Evolutionary conservation across 805 yeast species (phyloP).

Genomic region (Ogataea chonburiensis): DNA sequence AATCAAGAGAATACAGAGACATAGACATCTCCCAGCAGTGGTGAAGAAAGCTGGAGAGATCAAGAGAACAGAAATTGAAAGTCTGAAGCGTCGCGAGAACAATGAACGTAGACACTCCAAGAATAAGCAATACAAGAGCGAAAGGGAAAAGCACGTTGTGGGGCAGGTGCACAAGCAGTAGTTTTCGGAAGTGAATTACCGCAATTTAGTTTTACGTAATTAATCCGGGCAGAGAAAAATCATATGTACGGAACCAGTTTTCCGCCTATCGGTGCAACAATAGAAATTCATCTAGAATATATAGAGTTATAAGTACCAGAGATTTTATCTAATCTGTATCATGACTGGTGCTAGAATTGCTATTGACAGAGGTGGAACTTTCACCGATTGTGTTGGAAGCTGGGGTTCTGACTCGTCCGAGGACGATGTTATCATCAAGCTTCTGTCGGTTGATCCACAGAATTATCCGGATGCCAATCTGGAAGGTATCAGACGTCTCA

Average conservation of each 20-base stretch:
- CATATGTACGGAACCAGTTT: constrained; percentile 4
- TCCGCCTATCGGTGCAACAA: constrained; percentile 5
- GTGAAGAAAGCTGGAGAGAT: constrained; percentile 88
- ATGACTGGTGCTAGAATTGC: constrained; percentile 39
- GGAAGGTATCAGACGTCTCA: constrained; percentile 81
- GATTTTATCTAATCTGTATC: too few relatives aligned
- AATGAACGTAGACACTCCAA: constrained; percentile 80
- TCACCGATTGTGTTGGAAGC: constrained; percentile 70
- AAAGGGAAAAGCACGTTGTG: constrained; percentile 83
- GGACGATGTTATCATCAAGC: constrained; percentile 68
- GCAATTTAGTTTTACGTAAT: too few relatives aligned
- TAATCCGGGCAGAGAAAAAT: too few relatives aligned
- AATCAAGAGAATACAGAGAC: constrained; percentile 82
- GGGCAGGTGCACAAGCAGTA: constrained; percentile 63
- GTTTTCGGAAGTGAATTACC: neutral
- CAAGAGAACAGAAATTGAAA: constrained; percentile 68
- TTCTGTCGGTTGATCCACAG: constrained; percentile 83
- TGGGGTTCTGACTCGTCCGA: constrained; percentile 48
- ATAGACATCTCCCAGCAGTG: constrained; percentile 86
- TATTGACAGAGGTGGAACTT: constrained; percentile 81
- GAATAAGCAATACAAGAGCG: constrained; percentile 60
- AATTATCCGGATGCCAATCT: constrained; percentile 90
- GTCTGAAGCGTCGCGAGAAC: constrained; percentile 76
- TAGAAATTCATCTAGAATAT: too few relatives aligned
- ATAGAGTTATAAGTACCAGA: too few relatives aligned